phyloP scores from a whole-genome alignment of 768 basidiomycete species.

The Lactifluus pinguis region DNA sequence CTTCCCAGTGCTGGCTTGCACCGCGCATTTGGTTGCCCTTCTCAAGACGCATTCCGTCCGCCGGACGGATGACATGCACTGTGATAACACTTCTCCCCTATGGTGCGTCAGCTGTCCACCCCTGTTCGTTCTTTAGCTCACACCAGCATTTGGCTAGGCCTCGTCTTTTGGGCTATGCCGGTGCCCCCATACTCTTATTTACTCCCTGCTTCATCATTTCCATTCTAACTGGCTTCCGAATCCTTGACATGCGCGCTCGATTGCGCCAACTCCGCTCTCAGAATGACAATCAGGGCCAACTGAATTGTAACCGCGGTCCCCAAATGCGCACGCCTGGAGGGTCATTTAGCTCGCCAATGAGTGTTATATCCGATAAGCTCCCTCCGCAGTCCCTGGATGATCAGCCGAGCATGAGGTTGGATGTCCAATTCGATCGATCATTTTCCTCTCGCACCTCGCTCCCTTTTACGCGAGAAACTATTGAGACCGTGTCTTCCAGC shows the following conservation, averaged over 20 bases:
- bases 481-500: not conserved
- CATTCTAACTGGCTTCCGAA: constrained; percentile 31
- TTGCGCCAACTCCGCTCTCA: not conserved
- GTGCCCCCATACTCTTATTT: constrained; percentile 40
- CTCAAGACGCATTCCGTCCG: constrained; percentile 36
- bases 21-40: constrained; percentile 35
- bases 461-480: not conserved
- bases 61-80: constrained; percentile 45
- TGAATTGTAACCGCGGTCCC: not conserved
- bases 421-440: not conserved
- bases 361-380: not conserved
- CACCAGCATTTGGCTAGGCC: constrained; percentile 34
- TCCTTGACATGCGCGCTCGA: not conserved
- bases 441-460: constrained; percentile 4
- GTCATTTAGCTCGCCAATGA: not conserved
- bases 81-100: constrained; percentile 47
- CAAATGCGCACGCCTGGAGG: not conserved
- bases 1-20: constrained; percentile 41
- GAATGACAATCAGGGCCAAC: not conserved
- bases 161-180: constrained; percentile 56
- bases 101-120: constrained; percentile 36
- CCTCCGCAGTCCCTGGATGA: not conserved
- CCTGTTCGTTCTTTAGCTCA: not conserved
- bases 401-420: not conserved
- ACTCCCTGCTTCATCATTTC: constrained; percentile 47